A percentile compares a stretch with the other conserved stretches of the same genome.
These are phyloP conservation scores for Mucor sp. DNA, from an alignment of 371 early-diverging fungal genomes.

Conservation along the genomic window DNA sequence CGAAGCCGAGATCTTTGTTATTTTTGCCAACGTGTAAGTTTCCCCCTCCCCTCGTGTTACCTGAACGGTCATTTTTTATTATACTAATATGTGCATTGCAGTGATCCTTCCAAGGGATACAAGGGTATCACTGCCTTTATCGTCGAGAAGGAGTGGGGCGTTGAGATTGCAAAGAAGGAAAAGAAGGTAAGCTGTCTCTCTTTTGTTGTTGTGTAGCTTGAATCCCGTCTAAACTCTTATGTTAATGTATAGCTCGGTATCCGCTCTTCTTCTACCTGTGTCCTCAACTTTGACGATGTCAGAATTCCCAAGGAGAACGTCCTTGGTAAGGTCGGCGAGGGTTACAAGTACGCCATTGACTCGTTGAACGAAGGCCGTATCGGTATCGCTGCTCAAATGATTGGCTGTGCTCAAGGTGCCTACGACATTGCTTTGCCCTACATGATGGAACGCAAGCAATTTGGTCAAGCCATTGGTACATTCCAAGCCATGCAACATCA, in stretches of 20 bases:
- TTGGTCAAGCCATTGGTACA: slow-evolving; percentile 81
- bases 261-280: slow-evolving; percentile 95
- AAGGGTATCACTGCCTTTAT: slow-evolving; percentile 98
- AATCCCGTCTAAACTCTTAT: no score
- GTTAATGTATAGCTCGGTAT: slow-evolving; percentile 78
- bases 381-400: slow-evolving; percentile 98
- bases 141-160: slow-evolving; percentile 95
- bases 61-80: neutral
- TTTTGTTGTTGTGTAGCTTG: no score
- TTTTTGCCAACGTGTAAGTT: slow-evolving; percentile 91
- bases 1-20: slow-evolving; percentile 95
- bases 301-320: slow-evolving; percentile 88
- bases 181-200: slow-evolving; percentile 72
- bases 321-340: slow-evolving; percentile 93
- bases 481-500: slow-evolving; percentile 99
- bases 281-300: slow-evolving; percentile 92
- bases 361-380: slow-evolving; percentile 98
- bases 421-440: slow-evolving; percentile 92
- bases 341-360: slow-evolving; percentile 98
- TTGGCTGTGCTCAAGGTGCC: slow-evolving; percentile 96
- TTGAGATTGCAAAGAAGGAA: slow-evolving; percentile 96
- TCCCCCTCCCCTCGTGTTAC: neutral
- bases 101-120: slow-evolving; percentile 92
- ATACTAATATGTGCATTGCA: slow-evolving; percentile 3
- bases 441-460: slow-evolving; percentile 95